Percentiles rank a stretch among this genome's conserved stretches.
phyloP scores from a whole-genome alignment of 768 basidiomycete species.

The Chalciporus sphaerocephalus region DNA sequence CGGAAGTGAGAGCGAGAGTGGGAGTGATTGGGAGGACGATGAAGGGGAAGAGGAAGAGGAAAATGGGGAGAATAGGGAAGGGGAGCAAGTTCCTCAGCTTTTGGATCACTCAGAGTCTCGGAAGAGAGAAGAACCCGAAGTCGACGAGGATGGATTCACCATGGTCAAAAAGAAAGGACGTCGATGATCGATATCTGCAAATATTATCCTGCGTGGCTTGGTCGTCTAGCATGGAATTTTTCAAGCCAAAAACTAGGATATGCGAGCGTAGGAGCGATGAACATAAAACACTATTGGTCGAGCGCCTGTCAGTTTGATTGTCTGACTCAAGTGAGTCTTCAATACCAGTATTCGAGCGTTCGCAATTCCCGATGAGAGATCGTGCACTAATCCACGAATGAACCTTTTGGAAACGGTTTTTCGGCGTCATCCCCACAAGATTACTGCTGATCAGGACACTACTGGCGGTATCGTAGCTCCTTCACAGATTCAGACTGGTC shows the following conservation, averaged over 20 bases:
- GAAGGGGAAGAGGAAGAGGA: slow-evolving; percentile 34
- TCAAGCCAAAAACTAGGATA: background rate
- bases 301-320: no score
- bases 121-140: slow-evolving; percentile 53
- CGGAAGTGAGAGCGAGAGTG: slow-evolving; percentile 32
- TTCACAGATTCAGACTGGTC: no score
- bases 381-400: no score
- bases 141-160: slow-evolving; percentile 93
- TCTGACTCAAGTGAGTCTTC: no score
- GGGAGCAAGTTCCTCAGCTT: slow-evolving; percentile 52
- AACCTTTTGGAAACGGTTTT: no score
- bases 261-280: no score
- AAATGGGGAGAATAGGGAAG: slow-evolving; percentile 43
- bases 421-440: no score
- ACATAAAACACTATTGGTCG: no score
- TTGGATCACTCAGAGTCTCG: slow-evolving; percentile 37
- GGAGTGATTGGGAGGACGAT: slow-evolving; percentile 45
- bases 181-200: slow-evolving; percentile 27
- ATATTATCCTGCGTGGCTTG: background rate
- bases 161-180: slow-evolving; percentile 60
- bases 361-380: no score
- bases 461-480: no score
- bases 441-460: no score
- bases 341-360: no score
- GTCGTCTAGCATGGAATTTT: background rate